phyloP scores from a whole-genome alignment of 768 basidiomycete genomes.

The Nevesoporus exiguus region DNA sequence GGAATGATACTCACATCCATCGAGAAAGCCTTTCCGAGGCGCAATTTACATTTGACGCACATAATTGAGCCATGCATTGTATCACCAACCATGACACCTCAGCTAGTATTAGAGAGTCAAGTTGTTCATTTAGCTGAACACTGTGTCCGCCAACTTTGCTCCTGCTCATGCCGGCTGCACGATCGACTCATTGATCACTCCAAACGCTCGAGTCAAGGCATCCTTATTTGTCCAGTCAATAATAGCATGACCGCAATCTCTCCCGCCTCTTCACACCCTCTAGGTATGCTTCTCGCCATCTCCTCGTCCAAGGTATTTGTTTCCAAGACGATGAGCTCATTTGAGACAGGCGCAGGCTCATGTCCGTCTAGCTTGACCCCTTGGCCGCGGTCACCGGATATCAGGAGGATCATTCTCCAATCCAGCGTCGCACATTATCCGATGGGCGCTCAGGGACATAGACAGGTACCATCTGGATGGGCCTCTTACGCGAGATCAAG shows the following conservation, averaged over 20 bases:
- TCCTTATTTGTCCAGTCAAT: neutral
- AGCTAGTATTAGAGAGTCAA: no score
- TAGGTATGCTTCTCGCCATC: neutral
- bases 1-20: no score
- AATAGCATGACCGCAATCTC: slow-evolving; percentile 8
- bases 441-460: no score
- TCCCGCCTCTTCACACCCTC: neutral
- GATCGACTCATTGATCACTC: slow-evolving; percentile 12
- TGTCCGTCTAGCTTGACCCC: slow-evolving; percentile 18
- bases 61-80: neutral
- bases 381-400: slow-evolving; percentile 16
- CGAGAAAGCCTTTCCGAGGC: slow-evolving; percentile 2
- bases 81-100: slow-evolving; percentile 6
- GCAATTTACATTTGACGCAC: slow-evolving; percentile 11
- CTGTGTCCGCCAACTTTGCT: slow-evolving; percentile 10
- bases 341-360: slow-evolving; percentile 21
- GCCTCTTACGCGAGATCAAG: no score
- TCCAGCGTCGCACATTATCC: no score
- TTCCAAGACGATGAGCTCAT: slow-evolving; percentile 21
- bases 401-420: neutral
- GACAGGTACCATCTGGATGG: no score
- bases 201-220: neutral
- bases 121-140: no score
- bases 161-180: neutral
- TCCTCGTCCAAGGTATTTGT: slow-evolving; percentile 13